Conservation (phyloP, 768 basidiomycete species). For the Mycena metata region DNA sequence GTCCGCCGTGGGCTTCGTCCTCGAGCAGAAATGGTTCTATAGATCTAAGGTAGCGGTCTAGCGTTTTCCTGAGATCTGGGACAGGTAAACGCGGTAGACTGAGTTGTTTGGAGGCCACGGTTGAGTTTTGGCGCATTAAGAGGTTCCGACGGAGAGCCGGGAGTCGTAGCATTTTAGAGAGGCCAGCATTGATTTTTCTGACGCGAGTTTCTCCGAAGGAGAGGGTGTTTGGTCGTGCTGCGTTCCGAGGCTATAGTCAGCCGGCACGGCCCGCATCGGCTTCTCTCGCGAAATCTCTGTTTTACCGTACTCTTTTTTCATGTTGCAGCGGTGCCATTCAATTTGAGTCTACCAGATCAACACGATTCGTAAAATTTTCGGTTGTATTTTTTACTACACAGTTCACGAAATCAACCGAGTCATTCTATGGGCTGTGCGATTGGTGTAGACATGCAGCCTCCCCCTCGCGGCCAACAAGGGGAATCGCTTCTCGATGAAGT, state of each 20-base stretch:
- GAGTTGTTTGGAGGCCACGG: constrained; percentile 42
- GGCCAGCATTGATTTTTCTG: constrained; percentile 23
- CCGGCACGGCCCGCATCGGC: neutral
- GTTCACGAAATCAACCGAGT: too few relatives aligned
- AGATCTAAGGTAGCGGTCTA: constrained; percentile 84
- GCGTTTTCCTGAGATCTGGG: constrained; percentile 79
- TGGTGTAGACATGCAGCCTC: too few relatives aligned
- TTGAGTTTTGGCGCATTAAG: constrained; percentile 37
- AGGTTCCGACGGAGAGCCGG: constrained; percentile 9
- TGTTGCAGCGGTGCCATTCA: too few relatives aligned
- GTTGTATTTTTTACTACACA: too few relatives aligned
- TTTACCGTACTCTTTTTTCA: too few relatives aligned
- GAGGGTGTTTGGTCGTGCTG: constrained; percentile 4
- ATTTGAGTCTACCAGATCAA: too few relatives aligned
- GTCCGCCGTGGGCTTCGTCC: constrained; percentile 71
- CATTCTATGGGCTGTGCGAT: too few relatives aligned
- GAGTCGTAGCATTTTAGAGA: constrained; percentile 32
- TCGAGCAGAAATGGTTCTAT: constrained; percentile 85
- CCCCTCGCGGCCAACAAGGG: too few relatives aligned
- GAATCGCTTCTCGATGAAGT: too few relatives aligned
- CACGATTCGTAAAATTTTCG: too few relatives aligned
- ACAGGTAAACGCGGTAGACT: constrained; percentile 83
- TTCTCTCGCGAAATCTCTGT: too few relatives aligned
- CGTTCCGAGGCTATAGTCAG: neutral
- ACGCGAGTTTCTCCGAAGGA: neutral